Percentiles rank a stretch among this genome's conserved stretches.
Conservation (phyloP, 2,329 filamentous ascomycete species). For the Sporothrix protearum region DNA sequence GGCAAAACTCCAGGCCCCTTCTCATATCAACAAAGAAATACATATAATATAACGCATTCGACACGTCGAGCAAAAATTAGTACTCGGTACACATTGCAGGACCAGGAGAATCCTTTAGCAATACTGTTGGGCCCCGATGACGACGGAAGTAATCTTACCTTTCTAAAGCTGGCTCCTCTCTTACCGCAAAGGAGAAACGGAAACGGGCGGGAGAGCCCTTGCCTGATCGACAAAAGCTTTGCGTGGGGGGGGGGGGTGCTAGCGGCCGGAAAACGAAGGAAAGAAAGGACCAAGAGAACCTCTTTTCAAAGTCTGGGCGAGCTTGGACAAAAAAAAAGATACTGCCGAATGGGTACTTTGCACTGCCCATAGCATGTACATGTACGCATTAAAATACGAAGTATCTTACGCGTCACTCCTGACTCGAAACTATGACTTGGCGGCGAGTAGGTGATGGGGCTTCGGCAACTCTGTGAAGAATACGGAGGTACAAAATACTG, state of each 20-base stretch:
- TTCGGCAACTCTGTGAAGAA: no score
- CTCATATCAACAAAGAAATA: not conserved
- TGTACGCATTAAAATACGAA: no score
- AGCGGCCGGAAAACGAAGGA: not conserved
- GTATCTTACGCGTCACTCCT: not conserved
- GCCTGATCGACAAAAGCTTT: not conserved
- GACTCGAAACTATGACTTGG: not conserved
- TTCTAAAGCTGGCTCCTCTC: not conserved
- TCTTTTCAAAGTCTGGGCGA: not conserved
- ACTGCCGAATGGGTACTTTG: not conserved
- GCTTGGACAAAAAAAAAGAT: not conserved
- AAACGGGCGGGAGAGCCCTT: constrained; percentile 8
- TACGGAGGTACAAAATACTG: no score
- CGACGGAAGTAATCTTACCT: no score
- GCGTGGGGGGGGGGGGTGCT: not conserved
- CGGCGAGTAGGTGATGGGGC: no score
- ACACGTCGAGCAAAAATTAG: not conserved
- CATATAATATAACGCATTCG: not conserved
- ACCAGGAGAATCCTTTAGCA: not conserved
- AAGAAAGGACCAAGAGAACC: no score
- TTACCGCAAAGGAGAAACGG: constrained; percentile 5
- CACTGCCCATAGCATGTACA: not conserved
- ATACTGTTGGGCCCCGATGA: not conserved
- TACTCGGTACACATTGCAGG: not conserved
- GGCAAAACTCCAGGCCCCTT: not conserved